Conservation (phyloP, 306 rosid genomes). For the Albizia julibrissin region DNA sequence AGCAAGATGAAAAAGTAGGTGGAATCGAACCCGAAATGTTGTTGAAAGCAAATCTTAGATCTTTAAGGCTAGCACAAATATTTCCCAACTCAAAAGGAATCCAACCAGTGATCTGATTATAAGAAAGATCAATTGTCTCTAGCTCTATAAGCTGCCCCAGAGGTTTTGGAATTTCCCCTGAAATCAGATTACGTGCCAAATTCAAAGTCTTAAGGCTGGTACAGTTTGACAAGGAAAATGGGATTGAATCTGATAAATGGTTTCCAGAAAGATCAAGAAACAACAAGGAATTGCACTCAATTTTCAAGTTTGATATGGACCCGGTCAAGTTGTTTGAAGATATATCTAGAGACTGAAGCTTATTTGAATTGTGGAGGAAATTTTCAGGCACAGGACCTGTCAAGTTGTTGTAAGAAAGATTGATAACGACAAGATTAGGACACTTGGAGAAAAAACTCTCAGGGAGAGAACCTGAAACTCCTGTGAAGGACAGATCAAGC, state of each 20-base stretch:
- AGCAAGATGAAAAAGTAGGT: constrained; percentile 63
- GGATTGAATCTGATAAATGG: constrained; percentile 62
- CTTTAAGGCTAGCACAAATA: constrained; percentile 69
- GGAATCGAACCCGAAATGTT: constrained; percentile 83
- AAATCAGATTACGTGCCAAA: constrained; percentile 53
- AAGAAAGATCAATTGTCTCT: constrained; percentile 76
- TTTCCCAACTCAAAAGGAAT: constrained; percentile 78
- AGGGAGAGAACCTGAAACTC: constrained; percentile 69
- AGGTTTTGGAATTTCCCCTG: constrained; percentile 73
- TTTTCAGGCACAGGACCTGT: constrained; percentile 73
- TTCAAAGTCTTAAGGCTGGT: constrained; percentile 62
- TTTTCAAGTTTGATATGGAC: constrained; percentile 59
- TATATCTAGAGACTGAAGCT: constrained; percentile 71
- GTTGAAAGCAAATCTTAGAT: constrained; percentile 70
- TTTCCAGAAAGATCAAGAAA: constrained; percentile 72
- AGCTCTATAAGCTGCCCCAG: constrained; percentile 67
- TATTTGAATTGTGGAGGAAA: constrained; percentile 54
- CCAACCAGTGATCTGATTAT: constrained; percentile 83
- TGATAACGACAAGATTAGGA: constrained; percentile 70
- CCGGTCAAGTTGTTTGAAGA: constrained; percentile 87
- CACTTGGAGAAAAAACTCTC: constrained; percentile 59
- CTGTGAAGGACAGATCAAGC: constrained; percentile 73
- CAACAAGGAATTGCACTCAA: constrained; percentile 65
- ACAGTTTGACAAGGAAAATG: constrained; percentile 72
- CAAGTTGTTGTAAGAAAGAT: constrained; percentile 76